phyloP scores from a whole-genome alignment of 345 rosid genomes.

The Euphorbia lathyris region DNA sequence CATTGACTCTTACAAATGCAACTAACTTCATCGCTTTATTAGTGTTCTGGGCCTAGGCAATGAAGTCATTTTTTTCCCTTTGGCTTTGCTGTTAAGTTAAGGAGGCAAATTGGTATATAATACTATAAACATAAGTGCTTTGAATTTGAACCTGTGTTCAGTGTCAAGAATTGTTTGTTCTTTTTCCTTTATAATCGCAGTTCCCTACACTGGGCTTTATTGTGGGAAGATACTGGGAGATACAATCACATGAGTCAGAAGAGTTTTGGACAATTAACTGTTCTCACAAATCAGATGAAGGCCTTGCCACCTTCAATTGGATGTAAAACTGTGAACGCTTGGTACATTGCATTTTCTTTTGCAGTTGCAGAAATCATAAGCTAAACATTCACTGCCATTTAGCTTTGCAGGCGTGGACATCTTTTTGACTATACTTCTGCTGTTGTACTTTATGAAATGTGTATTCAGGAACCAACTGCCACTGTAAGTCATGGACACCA shows the following conservation, averaged over 20 bases:
- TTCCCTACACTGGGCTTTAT: slow-evolving; percentile 96
- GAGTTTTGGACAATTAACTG: slow-evolving; percentile 92
- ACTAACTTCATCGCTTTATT: not conserved
- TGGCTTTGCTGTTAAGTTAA: not conserved
- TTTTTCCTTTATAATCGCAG: slow-evolving; percentile 38
- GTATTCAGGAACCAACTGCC: slow-evolving; percentile 80
- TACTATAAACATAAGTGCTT: slow-evolving; percentile 4
- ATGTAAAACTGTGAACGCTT: slow-evolving; percentile 45
- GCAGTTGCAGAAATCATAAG: slow-evolving; percentile 9
- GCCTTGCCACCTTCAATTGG: slow-evolving; percentile 78
- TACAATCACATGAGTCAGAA: slow-evolving; percentile 94
- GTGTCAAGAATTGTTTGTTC: slow-evolving; percentile 13
- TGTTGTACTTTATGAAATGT: slow-evolving; percentile 85
- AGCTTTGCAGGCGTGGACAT: slow-evolving; percentile 81
- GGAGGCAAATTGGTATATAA: not conserved
- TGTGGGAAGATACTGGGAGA: slow-evolving; percentile 94
- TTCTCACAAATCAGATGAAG: slow-evolving; percentile 75
- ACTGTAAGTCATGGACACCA: slow-evolving; percentile 53
- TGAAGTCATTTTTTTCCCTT: not conserved
- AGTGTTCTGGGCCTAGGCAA: not conserved
- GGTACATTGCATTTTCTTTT: slow-evolving; percentile 11
- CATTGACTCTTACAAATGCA: not conserved
- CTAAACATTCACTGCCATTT: slow-evolving; percentile 13
- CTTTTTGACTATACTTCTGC: slow-evolving; percentile 83
- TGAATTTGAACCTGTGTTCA: slow-evolving; percentile 14